Evolutionary conservation across 1,139 yeast genomes (phyloP).

Genomic region (Debaryomyces sp.): DNA sequence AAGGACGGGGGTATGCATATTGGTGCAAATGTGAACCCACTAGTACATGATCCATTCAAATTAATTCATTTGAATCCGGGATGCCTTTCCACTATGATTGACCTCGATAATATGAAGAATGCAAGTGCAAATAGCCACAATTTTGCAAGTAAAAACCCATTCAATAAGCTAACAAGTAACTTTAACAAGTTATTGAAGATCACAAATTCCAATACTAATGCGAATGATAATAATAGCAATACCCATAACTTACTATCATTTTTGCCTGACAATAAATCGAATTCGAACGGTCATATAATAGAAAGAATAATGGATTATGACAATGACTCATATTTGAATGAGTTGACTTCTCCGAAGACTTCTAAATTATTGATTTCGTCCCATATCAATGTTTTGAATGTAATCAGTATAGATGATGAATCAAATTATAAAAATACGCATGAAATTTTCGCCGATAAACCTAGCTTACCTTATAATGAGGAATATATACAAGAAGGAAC

Average conservation of each 20-base stretch:
- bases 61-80: slow-evolving; percentile 59
- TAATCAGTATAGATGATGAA: slow-evolving; percentile 32
- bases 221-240: not conserved
- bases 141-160: slow-evolving; percentile 27
- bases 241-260: slow-evolving; percentile 7
- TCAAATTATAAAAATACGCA: slow-evolving; percentile 26
- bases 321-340: slow-evolving; percentile 24
- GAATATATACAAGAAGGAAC: slow-evolving; percentile 13
- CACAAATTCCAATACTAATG: slow-evolving; percentile 2
- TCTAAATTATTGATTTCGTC: slow-evolving; percentile 33
- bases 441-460: slow-evolving; percentile 24
- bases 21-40: slow-evolving; percentile 58
- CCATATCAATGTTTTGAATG: slow-evolving; percentile 41
- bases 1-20: slow-evolving; percentile 54
- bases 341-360: slow-evolving; percentile 19
- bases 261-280: not conserved
- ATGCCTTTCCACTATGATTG: slow-evolving; percentile 39
- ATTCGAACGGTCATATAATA: slow-evolving; percentile 13
- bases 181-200: slow-evolving; percentile 35
- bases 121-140: not conserved
- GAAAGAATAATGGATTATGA: slow-evolving; percentile 28
- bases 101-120: slow-evolving; percentile 14
- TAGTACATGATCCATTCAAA: slow-evolving; percentile 54
- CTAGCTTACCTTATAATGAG: slow-evolving; percentile 24
- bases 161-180: slow-evolving; percentile 36